Base-by-base conservation (phyloP, 805 yeast genomes). In the Aciculoconidium aculeatum region DNA sequence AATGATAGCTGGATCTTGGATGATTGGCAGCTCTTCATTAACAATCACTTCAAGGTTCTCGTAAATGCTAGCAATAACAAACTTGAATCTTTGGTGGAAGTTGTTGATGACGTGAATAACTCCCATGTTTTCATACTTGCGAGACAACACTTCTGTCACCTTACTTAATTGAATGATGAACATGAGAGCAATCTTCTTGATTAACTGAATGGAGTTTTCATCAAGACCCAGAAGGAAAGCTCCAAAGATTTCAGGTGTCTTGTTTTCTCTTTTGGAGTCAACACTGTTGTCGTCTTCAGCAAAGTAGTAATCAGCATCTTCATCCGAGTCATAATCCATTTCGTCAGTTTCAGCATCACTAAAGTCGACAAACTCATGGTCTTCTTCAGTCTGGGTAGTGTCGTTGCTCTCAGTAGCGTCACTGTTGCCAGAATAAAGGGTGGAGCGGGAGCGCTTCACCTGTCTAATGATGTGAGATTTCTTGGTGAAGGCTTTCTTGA, bases 221-320 rank as follows among this genome's bases (percentile, higher is more conserved):
- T 68, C 68, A 27, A 71, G 62, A 1, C 75, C 77, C 37, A 55
- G 49, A 15, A 73, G 43, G 42, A 73, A 72, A 1, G 77, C 67
- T 7, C 75, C 73, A 13, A 53, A 47, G 6, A 60, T 53, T 13
- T 42, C 50, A 4, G 72, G 67, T n/a, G 49, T 53, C 16, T 35
- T 47, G 37, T 70, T 70, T 40, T 70, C 73, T 5, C 15, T 7
- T 11, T 23, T 25, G 3, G 24, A 14, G 10, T 27, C 21, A 15
- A 16, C 11, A 15, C 24, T 27, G 25, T 15, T 27, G 17, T 25
- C 30, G 30, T 55, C 55, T 21, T 65, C 68, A 13, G 51, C 48
- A 29, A 42, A 23, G 19, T 22, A 32, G 10, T 31, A 32, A 31
- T 41, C 42, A 18, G 32, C 37, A 27, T 30, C 36, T 9, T 39